Evolutionary conservation across 116 monocot genomes (phyloP).

Genomic region (Trichopus zeylanicus): DNA sequence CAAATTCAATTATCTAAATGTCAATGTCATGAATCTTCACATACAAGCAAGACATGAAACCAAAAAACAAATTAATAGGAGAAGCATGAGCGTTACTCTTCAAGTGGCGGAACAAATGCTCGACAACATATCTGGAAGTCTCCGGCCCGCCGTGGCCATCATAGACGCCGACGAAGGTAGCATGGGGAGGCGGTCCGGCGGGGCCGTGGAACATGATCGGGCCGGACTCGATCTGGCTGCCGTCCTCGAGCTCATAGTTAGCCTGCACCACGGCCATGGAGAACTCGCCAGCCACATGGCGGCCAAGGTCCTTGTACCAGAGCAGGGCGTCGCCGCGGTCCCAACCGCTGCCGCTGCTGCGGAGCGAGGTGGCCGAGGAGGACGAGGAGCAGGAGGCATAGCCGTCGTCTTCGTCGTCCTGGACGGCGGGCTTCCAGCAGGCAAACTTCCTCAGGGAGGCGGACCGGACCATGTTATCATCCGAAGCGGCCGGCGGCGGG

Average conservation of each 20-base stretch:
- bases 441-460: too few relatives aligned
- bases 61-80: not conserved
- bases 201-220: conserved; percentile 6
- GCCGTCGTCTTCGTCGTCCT: not conserved
- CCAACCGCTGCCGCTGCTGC: not conserved
- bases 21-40: not conserved
- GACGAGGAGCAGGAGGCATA: not conserved
- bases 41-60: not conserved
- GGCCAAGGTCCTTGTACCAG: conserved; percentile 59
- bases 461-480: too few relatives aligned
- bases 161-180: conserved; percentile 57
- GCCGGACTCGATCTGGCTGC: conserved; percentile 60
- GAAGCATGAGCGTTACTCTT: conserved; percentile 17
- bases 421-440: too few relatives aligned
- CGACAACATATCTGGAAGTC: conserved; percentile 30
- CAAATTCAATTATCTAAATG: not conserved
- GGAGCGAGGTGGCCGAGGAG: not conserved
- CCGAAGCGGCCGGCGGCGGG: too few relatives aligned
- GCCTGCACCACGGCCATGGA: conserved; percentile 71
- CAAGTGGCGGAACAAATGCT: conserved; percentile 36
- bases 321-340: conserved; percentile 42
- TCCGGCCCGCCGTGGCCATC: conserved; percentile 68
- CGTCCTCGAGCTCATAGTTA: conserved; percentile 47
- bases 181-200: conserved; percentile 7
- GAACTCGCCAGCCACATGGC: conserved; percentile 45